Evolutionary conservation across 352 stramenopile genomes (phyloP).

Genomic region (Globisporangium iwayamae): DNA sequence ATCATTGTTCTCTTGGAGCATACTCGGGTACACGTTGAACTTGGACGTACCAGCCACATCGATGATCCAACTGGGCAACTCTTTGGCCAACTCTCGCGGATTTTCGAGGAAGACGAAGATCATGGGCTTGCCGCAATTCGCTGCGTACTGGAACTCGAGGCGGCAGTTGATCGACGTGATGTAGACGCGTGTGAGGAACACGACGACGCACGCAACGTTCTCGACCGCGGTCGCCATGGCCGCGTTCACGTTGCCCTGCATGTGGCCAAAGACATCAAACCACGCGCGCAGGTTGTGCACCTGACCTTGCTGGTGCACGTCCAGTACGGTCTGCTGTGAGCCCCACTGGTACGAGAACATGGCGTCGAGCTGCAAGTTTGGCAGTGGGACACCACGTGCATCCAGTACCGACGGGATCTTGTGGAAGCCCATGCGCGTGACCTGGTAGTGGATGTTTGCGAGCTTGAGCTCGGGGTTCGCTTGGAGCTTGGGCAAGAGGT

Average conservation of each 20-base stretch:
- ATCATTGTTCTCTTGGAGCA: constrained; percentile 13
- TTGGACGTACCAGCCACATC: constrained; percentile 22
- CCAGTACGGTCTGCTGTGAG: constrained; percentile 31
- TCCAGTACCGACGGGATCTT: constrained; percentile 37
- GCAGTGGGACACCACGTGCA: constrained; percentile 29
- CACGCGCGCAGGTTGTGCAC: constrained; percentile 39
- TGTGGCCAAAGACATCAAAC: constrained; percentile 61
- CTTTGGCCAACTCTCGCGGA: constrained; percentile 12
- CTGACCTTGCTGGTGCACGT: constrained; percentile 38
- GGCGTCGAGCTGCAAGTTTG: constrained; percentile 36
- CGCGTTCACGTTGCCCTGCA: constrained; percentile 64
- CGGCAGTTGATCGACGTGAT: constrained; percentile 48
- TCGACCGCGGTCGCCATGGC: constrained; percentile 57
- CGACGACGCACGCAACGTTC: constrained; percentile 49
- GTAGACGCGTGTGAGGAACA: constrained; percentile 51
- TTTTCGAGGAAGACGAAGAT: constrained; percentile 49
- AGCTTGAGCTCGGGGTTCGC: constrained; percentile 21
- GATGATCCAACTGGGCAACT: constrained; percentile 36
- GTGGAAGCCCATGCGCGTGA: constrained; percentile 29
- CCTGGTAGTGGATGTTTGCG: constrained; percentile 28
- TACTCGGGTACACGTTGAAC: constrained; percentile 37
- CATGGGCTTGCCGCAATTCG: constrained; percentile 33
- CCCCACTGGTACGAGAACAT: constrained; percentile 68
- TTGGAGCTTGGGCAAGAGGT: constrained; percentile 21
- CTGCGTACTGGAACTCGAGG: constrained; percentile 56